phyloP scores from a whole-genome alignment of 148 eudicot genomes.

The Dianthus caryophyllus region DNA sequence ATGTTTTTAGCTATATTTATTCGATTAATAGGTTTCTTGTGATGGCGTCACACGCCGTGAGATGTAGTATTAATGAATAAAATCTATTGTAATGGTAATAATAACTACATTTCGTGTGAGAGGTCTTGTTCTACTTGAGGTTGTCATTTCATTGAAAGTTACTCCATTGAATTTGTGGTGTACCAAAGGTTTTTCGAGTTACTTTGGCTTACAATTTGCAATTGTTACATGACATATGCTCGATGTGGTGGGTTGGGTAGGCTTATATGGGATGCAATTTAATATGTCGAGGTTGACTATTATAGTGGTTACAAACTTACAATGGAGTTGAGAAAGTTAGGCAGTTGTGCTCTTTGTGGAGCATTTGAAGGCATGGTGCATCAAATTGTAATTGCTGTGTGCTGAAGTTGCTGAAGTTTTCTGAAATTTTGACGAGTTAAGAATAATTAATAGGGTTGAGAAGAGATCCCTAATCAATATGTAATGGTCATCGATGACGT shows the following conservation, averaged over 20 bases:
- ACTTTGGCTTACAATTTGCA: not conserved
- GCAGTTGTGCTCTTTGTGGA: slow-evolving; percentile 2
- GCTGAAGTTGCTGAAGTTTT: too few species aligned
- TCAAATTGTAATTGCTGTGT: too few species aligned
- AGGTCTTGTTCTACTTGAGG: not conserved
- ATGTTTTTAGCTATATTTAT: not conserved
- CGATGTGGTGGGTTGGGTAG: not conserved
- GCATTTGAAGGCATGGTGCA: not conserved
- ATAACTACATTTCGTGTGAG: too few species aligned
- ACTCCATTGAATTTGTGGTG: not conserved
- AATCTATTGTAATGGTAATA: too few species aligned
- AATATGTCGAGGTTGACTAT: not conserved
- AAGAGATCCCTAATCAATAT: not conserved
- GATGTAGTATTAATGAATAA: too few species aligned
- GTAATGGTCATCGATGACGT: not conserved
- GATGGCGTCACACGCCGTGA: not conserved
- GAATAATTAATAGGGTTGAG: too few species aligned
- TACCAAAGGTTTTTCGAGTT: not conserved
- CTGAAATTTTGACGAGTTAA: too few species aligned
- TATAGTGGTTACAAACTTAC: too few species aligned
- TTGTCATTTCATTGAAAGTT: not conserved
- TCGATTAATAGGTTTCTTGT: not conserved
- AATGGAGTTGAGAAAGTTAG: not conserved
- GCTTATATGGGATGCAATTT: not conserved
- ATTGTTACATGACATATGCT: not conserved